Base-by-base conservation (phyloP, 2,329 filamentous ascomycete species). In the Trichoderma koningii region DNA sequence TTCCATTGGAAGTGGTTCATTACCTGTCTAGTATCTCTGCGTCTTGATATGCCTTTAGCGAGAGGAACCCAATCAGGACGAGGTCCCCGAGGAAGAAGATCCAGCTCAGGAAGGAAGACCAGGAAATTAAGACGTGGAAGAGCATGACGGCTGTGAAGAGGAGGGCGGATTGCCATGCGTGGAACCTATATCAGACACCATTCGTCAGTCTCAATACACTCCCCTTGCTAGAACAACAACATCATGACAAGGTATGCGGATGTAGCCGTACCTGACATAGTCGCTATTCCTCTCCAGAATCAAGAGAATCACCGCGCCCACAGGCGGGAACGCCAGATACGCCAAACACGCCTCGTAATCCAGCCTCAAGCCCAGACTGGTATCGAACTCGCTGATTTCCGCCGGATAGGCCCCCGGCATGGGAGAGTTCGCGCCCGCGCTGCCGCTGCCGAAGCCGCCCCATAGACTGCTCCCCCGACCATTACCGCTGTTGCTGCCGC, bases 241-340 rank as follows among this genome's bases (percentile, higher is more conserved):
- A 23, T 28, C n/a, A 53, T 14, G 30, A 12, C n/a, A 44, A 14
- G 17, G 14, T 44, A 15, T n/a, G n/a, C n/a, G 15, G 5, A 9
- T 30, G 12, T 51, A 30, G 14, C 2, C 68, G 74, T 78, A 94
- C 91, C 95, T 86, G 65, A 99, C 95, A 77, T 97, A 99, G 79
- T 99, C 95, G 74, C 93, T 97, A 81, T 97, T 95, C 74, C 93
- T 87, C 83, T 99, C 95, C 68, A 94, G 76, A 51, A 98, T 85
- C 70, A 99, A 78, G 71, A 99, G 78, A 69, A 97, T 76, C 28
- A 97, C 91, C 3, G 90, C 91, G 3, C 94, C 95, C 0, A 93
- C 83, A 1, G 95, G 95, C 68, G 95, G 95, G 15, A 96, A 79
- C 56, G 90, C 81, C 67, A 97, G 75, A 76, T 99, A 99, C 60